Evolutionary conservation across 2,329 filamentous ascomycete species (phyloP), one percentile per base, ranked within the genome.

Genomic region (Monosporascus sp.): DNA sequence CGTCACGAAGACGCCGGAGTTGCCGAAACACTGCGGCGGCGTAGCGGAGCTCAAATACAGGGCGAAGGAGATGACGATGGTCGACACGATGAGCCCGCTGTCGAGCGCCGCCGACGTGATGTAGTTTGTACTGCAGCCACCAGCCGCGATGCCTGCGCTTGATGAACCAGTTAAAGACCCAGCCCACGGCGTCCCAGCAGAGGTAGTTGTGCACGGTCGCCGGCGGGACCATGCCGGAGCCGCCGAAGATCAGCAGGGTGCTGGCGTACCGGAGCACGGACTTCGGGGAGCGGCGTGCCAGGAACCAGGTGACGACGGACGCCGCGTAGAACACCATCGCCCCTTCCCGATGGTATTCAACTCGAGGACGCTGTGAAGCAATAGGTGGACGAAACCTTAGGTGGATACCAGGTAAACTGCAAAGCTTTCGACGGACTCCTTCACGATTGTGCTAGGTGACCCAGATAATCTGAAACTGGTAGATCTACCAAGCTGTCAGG

Each of bases 111-210:
- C 87, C 20, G 86, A 88, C 0, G 85, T 82, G 63, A 89, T 78
- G 67, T 90, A 91, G 73, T 91, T 91, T 90, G 73, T 89, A 91
- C 68, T 86, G 83, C 68, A 87, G 74, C 87, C 87, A 91, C 87
- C 87, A 90, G 37, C 84, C 86, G 4, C 78, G 80, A 70, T 79
- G 86, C 57, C 80, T 78, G 54, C 84, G 77, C 65, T 81, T 81
- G 65, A 90, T 80, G 60, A 77, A 82, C 62, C 79, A 86, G 70
- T 89, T 88, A 73, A 90, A 90, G 37, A 85, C 58, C 48, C 80
- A 78, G 8, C 87, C 87, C 7, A 87, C 81, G 26, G 82, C 66
- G 4, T 82, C 86, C 87, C 87, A 90, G 63, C 81, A 81, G 45
- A 88, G 79, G 64, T 89, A 91, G 58, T 83, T 89, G 58, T 87